Evolutionary conservation across 2,329 filamentous ascomycete genomes (phyloP), one percentile per base, ranked within the genome.

Genomic region (Epichloe bromicola): DNA sequence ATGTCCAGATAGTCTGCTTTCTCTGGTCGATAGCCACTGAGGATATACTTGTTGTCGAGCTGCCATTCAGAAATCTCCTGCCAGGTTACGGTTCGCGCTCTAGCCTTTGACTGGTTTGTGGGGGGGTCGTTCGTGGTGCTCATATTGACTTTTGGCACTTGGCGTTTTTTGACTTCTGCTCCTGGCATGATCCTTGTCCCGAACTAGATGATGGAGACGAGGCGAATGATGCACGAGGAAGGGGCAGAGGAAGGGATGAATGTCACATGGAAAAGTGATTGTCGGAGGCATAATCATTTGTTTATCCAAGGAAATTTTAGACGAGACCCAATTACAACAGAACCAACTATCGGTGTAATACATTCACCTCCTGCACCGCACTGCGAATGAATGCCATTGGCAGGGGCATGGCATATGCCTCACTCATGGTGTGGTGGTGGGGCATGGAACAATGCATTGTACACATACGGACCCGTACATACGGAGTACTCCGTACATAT

Each of bases 1-100:
- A 54, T 41, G 4, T 49, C 43, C 15, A 49, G 7, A 48, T 53
- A 49, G 43, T 55, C 44, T 48, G 47, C 40, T n/a, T 40, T 46
- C 36, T 40, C 36, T 44, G 47, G 49, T 34, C 55, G 53, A 52
- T 56, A 56, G 48, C 53, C 51, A 42, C 34, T 38, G 34, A 50
- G 50, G 23, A 55, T 54, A 47, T 52, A 54, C 40, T 50, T 52
- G 47, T 48, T 52, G 30, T 54, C 53, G 2, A 38, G 50, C 53
- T 51, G 53, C 53, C 51, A 55, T 38, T 45, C 43, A 37, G 53
- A n/a, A 41, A 43, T 48, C 4, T 55, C 48, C 23, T 51, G 45
- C 38, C 38, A 50, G 12, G 20, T 49, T 19, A 55, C 36, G n/a
- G 53, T 55, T 37, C 36, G 53, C 26, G 44, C 44, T 37, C 37